Base-by-base conservation (phyloP, 306 rosid species). In the Gastrolobium bilobum region DNA sequence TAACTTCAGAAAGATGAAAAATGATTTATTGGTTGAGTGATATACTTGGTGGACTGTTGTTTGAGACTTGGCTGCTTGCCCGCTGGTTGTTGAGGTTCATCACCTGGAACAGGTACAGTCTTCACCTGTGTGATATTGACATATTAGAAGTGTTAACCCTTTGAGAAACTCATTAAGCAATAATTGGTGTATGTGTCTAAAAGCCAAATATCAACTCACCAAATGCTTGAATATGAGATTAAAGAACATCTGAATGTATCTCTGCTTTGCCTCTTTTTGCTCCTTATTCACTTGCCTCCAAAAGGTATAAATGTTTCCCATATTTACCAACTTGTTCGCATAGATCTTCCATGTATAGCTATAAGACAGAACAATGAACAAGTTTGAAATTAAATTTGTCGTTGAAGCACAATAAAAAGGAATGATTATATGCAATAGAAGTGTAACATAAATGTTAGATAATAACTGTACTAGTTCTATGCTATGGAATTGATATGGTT, bases 321-420 rank as follows among this genome's bases (percentile, higher is more conserved):
- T 89, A 71, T 94, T 92, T 83, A 92, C 71, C 86, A 94, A 79
- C 80, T 86, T 94, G 43, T 86, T 83, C 77, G 98, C 98, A 81
- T 94, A 92, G 13, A 94, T 94, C 89, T 92, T 90, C 98, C 98
- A 94, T 0, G 97, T 94, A 71, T 90, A 94, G 89, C 98, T 94
- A 33, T 77, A 76, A 86, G 78, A 82, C 52, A 63, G 51, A 70
- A 5, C 6, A 44, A 75, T 29, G 57, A 38, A 33, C 43, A 15
- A 6, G 15, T 59, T 14, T 53, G 54, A 67, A 56, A 68, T 60
- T 77, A 37, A 52, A 9, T 60, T 46, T 30, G 37, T 52, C 20
- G 10, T 1, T 15, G 26, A 51, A 20, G 57, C 44, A 43, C 6
- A 26, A 42, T 10, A 57, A 47, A 51, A 71, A 44, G 39, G 40